Conservation (phyloP, 139 green algal species). For the Coelastrella sp. region DNA sequence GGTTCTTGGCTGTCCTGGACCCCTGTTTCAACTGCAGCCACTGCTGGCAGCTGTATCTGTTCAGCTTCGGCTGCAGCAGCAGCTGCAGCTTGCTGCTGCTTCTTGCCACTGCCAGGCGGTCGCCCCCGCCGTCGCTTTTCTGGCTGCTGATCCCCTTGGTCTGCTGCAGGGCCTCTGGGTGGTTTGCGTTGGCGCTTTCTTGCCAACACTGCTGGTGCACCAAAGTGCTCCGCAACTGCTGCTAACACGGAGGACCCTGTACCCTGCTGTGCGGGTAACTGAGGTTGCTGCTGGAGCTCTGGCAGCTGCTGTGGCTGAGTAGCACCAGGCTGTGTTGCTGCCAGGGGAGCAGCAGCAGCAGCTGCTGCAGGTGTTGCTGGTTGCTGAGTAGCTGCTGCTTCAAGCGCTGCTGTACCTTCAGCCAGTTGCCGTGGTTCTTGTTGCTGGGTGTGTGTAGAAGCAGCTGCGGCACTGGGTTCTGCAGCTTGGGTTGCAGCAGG, state of each 20-base stretch:
- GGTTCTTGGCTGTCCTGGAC: too few relatives aligned
- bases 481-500: not conserved
- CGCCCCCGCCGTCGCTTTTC: not conserved
- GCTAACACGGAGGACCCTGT: not conserved
- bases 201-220: not conserved
- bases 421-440: not conserved
- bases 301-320: not conserved
- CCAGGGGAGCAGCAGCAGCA: not conserved
- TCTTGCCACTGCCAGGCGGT: not conserved
- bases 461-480: not conserved
- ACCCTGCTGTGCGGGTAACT: not conserved
- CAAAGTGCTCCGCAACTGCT: not conserved
- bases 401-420: not conserved
- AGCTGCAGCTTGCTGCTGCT: not conserved
- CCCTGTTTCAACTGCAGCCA: not conserved
- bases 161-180: not conserved
- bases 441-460: not conserved
- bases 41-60: not conserved
- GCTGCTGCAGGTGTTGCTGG: not conserved
- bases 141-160: not conserved
- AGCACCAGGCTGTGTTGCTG: not conserved
- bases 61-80: not conserved
- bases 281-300: not conserved
- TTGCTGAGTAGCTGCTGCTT: not conserved
- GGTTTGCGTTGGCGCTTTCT: not conserved